Percentiles rank a stretch among this genome's conserved stretches.
These are phyloP conservation scores for Neurospora sp. DNA, from an alignment of 495 filamentous ascomycete species.

Conservation along the genomic window DNA sequence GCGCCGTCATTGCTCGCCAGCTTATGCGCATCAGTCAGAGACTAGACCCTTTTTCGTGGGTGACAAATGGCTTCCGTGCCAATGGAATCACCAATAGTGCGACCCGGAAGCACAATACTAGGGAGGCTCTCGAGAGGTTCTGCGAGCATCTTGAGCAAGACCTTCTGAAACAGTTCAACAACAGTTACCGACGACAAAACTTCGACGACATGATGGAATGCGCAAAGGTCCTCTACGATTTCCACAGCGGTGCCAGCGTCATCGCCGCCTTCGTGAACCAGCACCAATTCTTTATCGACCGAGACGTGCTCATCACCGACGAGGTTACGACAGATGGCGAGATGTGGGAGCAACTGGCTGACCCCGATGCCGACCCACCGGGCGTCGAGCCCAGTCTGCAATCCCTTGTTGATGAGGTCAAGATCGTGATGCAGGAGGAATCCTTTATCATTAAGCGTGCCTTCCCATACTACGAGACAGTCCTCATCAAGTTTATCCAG, in stretches of 20 bases:
- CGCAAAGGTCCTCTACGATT: slow-evolving; percentile 86
- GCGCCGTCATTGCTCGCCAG: slow-evolving; percentile 82
- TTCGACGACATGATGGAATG: slow-evolving; percentile 96
- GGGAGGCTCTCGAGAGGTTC: slow-evolving; percentile 93
- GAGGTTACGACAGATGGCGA: slow-evolving; percentile 76
- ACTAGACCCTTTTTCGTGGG: slow-evolving; percentile 65
- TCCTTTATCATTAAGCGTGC: slow-evolving; percentile 90
- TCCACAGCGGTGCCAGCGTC: slow-evolving; percentile 89
- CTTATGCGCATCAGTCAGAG: slow-evolving; percentile 79
- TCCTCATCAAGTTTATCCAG: slow-evolving; percentile 83
- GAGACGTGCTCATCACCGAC: slow-evolving; percentile 79
- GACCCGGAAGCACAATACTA: slow-evolving; percentile 51
- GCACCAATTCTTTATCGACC: slow-evolving; percentile 96
- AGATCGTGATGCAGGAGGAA: slow-evolving; percentile 92
- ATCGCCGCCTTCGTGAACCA: slow-evolving; percentile 96
- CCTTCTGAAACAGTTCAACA: slow-evolving; percentile 89
- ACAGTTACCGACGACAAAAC: slow-evolving; percentile 85
- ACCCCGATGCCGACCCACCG: slow-evolving; percentile 84
- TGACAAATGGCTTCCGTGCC: slow-evolving; percentile 38
- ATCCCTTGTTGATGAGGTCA: slow-evolving; percentile 85
- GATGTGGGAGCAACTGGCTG: slow-evolving; percentile 81
- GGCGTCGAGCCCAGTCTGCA: slow-evolving; percentile 88
- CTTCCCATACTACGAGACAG: slow-evolving; percentile 93
- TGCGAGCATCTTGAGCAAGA: slow-evolving; percentile 94
- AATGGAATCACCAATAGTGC: slow-evolving; percentile 45